These are phyloP conservation scores for Kwoniella sp. DNA, from an alignment of 768 basidiomycete species.

Conservation along the genomic window DNA sequence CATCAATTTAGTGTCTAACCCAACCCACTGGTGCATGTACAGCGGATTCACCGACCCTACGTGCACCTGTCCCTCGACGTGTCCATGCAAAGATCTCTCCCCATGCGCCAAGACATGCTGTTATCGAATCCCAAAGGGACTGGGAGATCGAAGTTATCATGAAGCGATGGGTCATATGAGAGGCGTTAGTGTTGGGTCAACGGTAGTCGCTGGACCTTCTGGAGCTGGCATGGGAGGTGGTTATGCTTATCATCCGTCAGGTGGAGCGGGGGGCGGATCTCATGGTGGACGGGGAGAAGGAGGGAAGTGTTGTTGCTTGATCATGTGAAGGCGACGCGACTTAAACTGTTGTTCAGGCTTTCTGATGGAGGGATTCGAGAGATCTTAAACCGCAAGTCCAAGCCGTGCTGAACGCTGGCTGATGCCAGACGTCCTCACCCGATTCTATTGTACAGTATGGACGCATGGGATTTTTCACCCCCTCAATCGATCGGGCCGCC, in stretches of 20 bases:
- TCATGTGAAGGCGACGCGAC: slow-evolving; percentile 1
- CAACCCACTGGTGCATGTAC: too few species aligned
- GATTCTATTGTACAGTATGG: too few species aligned
- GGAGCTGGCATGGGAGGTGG: not conserved
- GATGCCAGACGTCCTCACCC: too few species aligned
- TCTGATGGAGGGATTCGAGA: too few species aligned
- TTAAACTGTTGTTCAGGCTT: too few species aligned
- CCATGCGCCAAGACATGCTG: slow-evolving; percentile 8
- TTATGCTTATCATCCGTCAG: not conserved
- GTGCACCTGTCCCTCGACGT: slow-evolving; percentile 10
- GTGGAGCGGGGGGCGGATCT: not conserved
- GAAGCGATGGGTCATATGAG: slow-evolving; percentile 6
- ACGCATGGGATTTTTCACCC: too few species aligned
- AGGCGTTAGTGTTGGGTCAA: not conserved
- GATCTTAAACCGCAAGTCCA: too few species aligned
- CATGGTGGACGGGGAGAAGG: slow-evolving; percentile 1
- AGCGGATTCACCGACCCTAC: slow-evolving; percentile 5
- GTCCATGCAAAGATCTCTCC: slow-evolving; percentile 7
- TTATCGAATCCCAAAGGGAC: slow-evolving; percentile 10
- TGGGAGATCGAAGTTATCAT: slow-evolving; percentile 11
- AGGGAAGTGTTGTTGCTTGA: slow-evolving; percentile 3
- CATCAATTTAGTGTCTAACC: too few species aligned
- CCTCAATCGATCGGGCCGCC: too few species aligned
- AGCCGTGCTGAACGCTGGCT: too few species aligned
- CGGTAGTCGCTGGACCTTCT: not conserved